phyloP scores from a whole-genome alignment of 805 yeast species.

The Saturnispora dispora region DNA sequence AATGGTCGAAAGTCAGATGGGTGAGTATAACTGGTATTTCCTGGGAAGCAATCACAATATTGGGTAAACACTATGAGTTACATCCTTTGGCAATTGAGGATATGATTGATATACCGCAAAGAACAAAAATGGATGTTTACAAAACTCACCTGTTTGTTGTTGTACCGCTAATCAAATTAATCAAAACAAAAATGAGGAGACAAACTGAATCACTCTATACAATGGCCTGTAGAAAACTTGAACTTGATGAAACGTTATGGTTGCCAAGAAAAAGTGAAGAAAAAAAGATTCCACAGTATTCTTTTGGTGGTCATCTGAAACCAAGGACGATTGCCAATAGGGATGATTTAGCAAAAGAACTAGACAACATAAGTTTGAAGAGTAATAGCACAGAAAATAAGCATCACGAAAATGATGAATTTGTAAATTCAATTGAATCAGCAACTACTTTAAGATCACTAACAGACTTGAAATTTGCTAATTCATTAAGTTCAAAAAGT shows the following conservation, averaged over 20 bases:
- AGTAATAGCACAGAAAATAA: neutral
- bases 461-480: conserved; percentile 26
- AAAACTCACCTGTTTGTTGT: conserved; percentile 44
- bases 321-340: conserved; percentile 12
- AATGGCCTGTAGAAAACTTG: neutral
- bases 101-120: conserved; percentile 53
- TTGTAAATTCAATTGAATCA: conserved; percentile 6
- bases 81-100: conserved; percentile 54
- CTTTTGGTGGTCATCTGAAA: neutral
- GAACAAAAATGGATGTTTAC: conserved; percentile 50
- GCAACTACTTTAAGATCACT: conserved; percentile 25
- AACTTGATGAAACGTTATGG: neutral
- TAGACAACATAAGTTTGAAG: conserved; percentile 2
- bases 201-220: conserved; percentile 1
- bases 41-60: conserved; percentile 46
- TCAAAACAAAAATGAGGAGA: conserved; percentile 21
- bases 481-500: conserved; percentile 7
- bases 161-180: conserved; percentile 41
- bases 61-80: conserved; percentile 36
- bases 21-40: conserved; percentile 51
- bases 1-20: conserved; percentile 47
- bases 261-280: neutral
- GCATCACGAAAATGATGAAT: neutral
- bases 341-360: conserved; percentile 8
- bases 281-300: neutral